Evolutionary conservation across 2,329 filamentous ascomycete genomes (phyloP).

Genomic region (Penicillium oxalicum): DNA sequence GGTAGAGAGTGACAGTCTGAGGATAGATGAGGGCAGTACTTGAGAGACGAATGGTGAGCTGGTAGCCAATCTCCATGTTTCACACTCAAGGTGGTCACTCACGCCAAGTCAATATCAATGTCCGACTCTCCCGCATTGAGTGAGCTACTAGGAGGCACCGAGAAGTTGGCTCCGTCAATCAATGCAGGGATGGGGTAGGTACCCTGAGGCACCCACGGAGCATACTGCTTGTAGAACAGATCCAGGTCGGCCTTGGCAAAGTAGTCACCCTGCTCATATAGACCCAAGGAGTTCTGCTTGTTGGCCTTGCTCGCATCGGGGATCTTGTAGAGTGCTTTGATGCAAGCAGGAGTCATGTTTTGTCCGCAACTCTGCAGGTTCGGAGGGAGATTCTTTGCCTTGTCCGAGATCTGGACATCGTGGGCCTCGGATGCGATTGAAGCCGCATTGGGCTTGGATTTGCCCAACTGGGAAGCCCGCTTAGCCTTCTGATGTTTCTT

Average conservation of each 20-base stretch:
- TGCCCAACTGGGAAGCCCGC: slow-evolving; percentile 15
- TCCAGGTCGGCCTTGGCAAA: slow-evolving; percentile 49
- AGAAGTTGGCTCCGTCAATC: slow-evolving; percentile 45
- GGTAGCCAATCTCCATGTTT: not conserved
- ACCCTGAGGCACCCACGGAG: slow-evolving; percentile 38
- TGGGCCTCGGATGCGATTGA: not conserved
- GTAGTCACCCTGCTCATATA: slow-evolving; percentile 50
- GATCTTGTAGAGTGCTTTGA: slow-evolving; percentile 46
- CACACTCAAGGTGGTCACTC: not conserved
- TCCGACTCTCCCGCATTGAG: slow-evolving; percentile 44
- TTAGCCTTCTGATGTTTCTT: slow-evolving; percentile 22
- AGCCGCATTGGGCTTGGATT: slow-evolving; percentile 6
- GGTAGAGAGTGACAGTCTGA: slow-evolving; percentile 47
- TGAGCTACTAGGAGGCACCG: slow-evolving; percentile 29
- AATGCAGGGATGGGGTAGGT: slow-evolving; percentile 42
- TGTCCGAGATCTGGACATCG: slow-evolving; percentile 9
- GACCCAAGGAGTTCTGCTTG: slow-evolving; percentile 47
- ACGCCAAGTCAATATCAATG: slow-evolving; percentile 52
- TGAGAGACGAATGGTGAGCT: not conserved
- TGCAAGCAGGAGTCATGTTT: slow-evolving; percentile 54
- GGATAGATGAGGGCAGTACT: slow-evolving; percentile 47
- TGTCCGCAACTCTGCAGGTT: slow-evolving; percentile 44
- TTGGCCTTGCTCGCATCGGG: slow-evolving; percentile 35
- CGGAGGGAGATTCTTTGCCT: slow-evolving; percentile 15
- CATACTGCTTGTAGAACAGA: slow-evolving; percentile 43